Base-by-base conservation (phyloP, 306 rosid genomes). In the Dalbergia oliveri region DNA sequence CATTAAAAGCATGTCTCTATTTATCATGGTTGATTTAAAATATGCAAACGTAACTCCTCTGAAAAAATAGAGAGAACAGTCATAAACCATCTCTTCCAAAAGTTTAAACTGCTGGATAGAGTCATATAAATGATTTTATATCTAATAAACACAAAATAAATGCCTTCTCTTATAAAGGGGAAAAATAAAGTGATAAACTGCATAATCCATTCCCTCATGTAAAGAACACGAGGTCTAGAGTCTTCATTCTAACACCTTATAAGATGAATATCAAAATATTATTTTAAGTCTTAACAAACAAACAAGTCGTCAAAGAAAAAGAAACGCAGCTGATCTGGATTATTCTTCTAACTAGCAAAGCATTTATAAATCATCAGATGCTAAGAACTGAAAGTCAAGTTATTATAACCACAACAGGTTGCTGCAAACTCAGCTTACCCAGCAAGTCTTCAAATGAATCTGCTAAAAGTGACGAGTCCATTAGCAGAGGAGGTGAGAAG, bases 381-480 rank as follows among this genome's bases (percentile, higher is more conserved):
- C 51, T 11, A 70, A 77, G 26, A 70, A 61, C 34, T 31, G 49
- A 61, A 50, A 69, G 74, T 69, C 63, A 78, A 50, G 72, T 23
- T 66, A 51, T 69, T 43, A 73, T 19, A 69, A 66, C 44, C 49
- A 54, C 9, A 74, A 81, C 49, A 82, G 63, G 39, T 66, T 15
- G 81, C 19, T 72, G 56, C 61, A 74, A 80, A 75, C 45, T 68
- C 66, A 83, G 84, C 97, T 76, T 90, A 96, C 99, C 99, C 63
- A 93, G 94, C 69, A 96, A 89, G 78, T 95, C 99, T 79, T 96
- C 99, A 61, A 90, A 96, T 63, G 91, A 80, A 89, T 95, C 98
- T 15, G 86, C 84, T 68, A 92, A 75, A 76, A 90, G 89, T 37
- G 96, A 89, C 3, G 97, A 56, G 74, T 94, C 97, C 91, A 90